Percentiles rank a stretch among this genome's conserved stretches.
phyloP scores from a whole-genome alignment of 768 basidiomycete genomes.

The Auriscalpium microsporum region DNA sequence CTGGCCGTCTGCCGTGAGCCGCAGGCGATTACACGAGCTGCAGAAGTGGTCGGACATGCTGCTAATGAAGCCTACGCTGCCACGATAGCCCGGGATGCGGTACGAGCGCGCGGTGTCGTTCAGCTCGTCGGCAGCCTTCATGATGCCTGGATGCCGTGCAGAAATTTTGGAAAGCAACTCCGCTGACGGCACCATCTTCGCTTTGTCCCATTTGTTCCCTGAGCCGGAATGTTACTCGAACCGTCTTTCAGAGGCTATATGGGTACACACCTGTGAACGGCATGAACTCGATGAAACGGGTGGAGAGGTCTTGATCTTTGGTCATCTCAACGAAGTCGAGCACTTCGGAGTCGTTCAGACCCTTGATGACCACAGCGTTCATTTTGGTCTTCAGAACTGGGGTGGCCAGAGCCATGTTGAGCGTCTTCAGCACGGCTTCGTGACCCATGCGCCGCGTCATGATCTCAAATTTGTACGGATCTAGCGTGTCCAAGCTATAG shows the following conservation, averaged over 20 bases:
- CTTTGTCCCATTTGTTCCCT: slow-evolving; percentile 83
- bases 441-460: slow-evolving; percentile 78
- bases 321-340: slow-evolving; percentile 74
- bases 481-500: slow-evolving; percentile 70
- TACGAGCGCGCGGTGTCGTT: slow-evolving; percentile 82
- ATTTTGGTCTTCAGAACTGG: slow-evolving; percentile 55
- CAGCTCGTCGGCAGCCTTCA: slow-evolving; percentile 52
- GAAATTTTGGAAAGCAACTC: slow-evolving; percentile 49
- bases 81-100: slow-evolving; percentile 60
- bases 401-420: slow-evolving; percentile 53
- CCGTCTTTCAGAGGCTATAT: neutral
- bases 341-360: slow-evolving; percentile 75
- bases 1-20: slow-evolving; percentile 85
- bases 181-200: slow-evolving; percentile 73
- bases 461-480: slow-evolving; percentile 80
- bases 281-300: slow-evolving; percentile 93
- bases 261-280: slow-evolving; percentile 65
- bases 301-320: slow-evolving; percentile 49
- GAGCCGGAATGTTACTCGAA: neutral
- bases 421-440: slow-evolving; percentile 60
- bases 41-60: slow-evolving; percentile 95
- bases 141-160: slow-evolving; percentile 38
- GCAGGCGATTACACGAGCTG: slow-evolving; percentile 71
- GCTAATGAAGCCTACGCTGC: slow-evolving; percentile 80
- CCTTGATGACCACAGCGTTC: slow-evolving; percentile 78